Base-by-base conservation (phyloP, 805 yeast species). In the Scheffersomyces ergatensis region DNA sequence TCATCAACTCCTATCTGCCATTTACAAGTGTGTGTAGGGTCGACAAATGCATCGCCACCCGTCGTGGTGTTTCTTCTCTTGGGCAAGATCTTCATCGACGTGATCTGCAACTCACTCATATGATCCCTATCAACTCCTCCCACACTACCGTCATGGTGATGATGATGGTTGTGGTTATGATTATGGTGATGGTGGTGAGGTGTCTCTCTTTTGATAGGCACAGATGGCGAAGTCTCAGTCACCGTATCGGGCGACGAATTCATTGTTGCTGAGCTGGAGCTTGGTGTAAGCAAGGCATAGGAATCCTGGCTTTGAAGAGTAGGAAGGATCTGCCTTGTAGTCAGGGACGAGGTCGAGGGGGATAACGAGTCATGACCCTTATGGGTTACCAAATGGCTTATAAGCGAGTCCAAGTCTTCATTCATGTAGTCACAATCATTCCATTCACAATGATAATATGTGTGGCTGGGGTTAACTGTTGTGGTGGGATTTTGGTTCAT, bases 381-480 rank as follows among this genome's bases (percentile, higher is more conserved):
- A 43, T 70, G 76, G 16, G 54, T 39, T 34, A 53, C 51, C 36
- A 70, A 52, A 62, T 89, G 96, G 32, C 72, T 65, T 9, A 85
- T 60, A 23, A 89, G 63, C 5, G 73, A 57, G 23, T 78, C 67
- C 35, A 83, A 54, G 49, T 80, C 80, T 14, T 63, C 56, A 21
- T 84, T 72, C 16, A 67, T 65, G 54, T 72, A 86, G 33, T 74
- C 64, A 70, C 97, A 89, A 39, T 80, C 73, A 41, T 69, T 63
- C 96, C 96, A 89, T 53, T 82, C 88, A 65, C 97, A 89, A 36
- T 72, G 66, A 37, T 60, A 67, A 9, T 44, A 27, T 12, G 32
- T 31, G 11, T 21, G 13, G 15, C 15, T 29, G 4, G 32, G 32
- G 15, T 33, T 26, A 18, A 23, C 16, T 32, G 40, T 18, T 38